A percentile compares a stretch with the other conserved stretches of the same genome.
phyloP scores from a whole-genome alignment of 2,329 filamentous ascomycete genomes.

The Xylariaceae sp. region DNA sequence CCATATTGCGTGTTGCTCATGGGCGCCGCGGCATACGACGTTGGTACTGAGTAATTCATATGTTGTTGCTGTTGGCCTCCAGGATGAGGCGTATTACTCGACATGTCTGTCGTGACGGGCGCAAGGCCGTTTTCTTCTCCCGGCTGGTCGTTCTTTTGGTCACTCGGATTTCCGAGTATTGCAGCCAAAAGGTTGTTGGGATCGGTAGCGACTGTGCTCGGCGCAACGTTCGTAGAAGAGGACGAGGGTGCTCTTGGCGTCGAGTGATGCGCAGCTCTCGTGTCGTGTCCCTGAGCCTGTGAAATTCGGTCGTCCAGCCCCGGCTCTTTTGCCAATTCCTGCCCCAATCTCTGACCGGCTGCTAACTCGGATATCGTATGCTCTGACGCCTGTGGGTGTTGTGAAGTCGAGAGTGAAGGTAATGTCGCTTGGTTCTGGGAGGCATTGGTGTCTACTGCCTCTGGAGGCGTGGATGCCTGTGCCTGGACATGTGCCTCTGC shows the following conservation, averaged over 20 bases:
- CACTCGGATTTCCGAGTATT: background rate
- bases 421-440: slow-evolving; percentile 5
- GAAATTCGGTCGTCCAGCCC: slow-evolving; percentile 19
- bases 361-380: slow-evolving; percentile 17
- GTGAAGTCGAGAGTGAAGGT: too few species aligned
- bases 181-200: background rate
- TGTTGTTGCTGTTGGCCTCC: slow-evolving; percentile 24
- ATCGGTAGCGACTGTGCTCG: slow-evolving; percentile 10
- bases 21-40: slow-evolving; percentile 22
- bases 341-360: slow-evolving; percentile 19
- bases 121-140: slow-evolving; percentile 15
- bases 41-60: slow-evolving; percentile 22
- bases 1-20: slow-evolving; percentile 27
- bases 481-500: slow-evolving; percentile 24
- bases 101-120: slow-evolving; percentile 24
- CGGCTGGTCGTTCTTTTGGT: slow-evolving; percentile 6
- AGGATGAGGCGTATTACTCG: slow-evolving; percentile 24
- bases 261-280: slow-evolving; percentile 11
- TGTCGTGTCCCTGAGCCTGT: slow-evolving; percentile 10
- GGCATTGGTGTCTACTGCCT: slow-evolving; percentile 21
- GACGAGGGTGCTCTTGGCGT: slow-evolving; percentile 14
- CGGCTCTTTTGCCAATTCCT: slow-evolving; percentile 12
- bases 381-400: slow-evolving; percentile 14
- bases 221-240: slow-evolving; percentile 8
- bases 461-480: slow-evolving; percentile 18